Evolutionary conservation across 2,329 filamentous ascomycete genomes (phyloP).

Genomic region (Cordyceps tenuipes): DNA sequence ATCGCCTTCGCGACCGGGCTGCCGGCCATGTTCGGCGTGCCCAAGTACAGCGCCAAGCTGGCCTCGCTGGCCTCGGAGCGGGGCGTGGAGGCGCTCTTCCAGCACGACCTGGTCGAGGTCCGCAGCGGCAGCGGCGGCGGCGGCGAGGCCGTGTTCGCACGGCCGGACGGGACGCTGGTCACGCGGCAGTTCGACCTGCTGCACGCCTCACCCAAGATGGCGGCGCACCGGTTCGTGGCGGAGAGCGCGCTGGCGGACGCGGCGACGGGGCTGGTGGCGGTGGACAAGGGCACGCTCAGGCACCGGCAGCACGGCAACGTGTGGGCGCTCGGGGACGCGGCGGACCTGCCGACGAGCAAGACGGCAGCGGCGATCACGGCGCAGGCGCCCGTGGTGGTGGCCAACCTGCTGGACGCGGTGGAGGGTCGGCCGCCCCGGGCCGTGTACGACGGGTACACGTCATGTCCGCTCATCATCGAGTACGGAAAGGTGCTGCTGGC

Average conservation of each 20-base stretch:
- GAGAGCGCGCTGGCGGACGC: conserved; percentile 45
- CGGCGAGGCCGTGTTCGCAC: conserved; percentile 41
- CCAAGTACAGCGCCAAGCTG: conserved; percentile 48
- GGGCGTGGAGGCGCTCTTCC: conserved; percentile 49
- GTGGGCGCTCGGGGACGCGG: conserved; percentile 51
- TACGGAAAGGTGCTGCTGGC: conserved; percentile 56
- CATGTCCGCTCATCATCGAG: conserved; percentile 45
- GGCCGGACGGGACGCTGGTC: conserved; percentile 18
- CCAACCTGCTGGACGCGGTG: conserved; percentile 35
- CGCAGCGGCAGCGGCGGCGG: too few species aligned
- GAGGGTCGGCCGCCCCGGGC: conserved; percentile 35
- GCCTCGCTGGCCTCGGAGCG: conserved; percentile 45
- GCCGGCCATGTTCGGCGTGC: conserved; percentile 50
- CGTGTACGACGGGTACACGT: conserved; percentile 47
- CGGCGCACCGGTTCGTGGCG: conserved; percentile 44
- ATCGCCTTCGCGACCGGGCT: conserved; percentile 49
- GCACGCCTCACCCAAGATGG: conserved; percentile 52
- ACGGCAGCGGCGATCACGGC: conserved; percentile 45
- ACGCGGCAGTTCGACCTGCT: conserved; percentile 44
- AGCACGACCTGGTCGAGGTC: conserved; percentile 46
- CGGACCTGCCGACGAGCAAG: conserved; percentile 49
- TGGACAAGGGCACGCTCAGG: conserved; percentile 42
- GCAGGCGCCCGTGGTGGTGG: conserved; percentile 41
- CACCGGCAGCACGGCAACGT: conserved; percentile 48
- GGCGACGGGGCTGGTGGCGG: conserved; percentile 47